phyloP scores from a whole-genome alignment of 2,329 filamentous ascomycete species.

The Cadophora malorum region DNA sequence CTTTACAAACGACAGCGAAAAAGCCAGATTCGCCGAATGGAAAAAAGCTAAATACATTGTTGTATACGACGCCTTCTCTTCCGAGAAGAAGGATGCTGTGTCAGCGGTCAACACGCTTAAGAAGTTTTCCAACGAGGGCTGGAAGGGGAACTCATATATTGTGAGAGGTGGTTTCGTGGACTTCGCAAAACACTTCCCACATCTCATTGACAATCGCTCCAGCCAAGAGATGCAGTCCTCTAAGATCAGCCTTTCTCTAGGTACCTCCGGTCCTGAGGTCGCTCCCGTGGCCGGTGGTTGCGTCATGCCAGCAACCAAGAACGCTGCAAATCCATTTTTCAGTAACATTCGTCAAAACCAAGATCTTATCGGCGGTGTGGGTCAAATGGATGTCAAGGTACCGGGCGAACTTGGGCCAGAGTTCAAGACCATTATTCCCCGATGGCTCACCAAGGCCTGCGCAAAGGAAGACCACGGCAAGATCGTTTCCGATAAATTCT shows the following conservation, averaged over 20 bases:
- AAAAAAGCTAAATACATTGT: conserved; percentile 75
- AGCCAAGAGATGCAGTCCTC: conserved; percentile 45
- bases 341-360: conserved; percentile 96
- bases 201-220: conserved; percentile 63
- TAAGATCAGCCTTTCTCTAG: conserved; percentile 58
- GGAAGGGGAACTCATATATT: conserved; percentile 74
- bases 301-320: conserved; percentile 72
- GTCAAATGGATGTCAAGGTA: conserved; percentile 72
- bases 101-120: conserved; percentile 87
- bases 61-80: conserved; percentile 83
- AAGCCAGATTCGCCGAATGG: conserved; percentile 79
- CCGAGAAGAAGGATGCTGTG: conserved; percentile 79
- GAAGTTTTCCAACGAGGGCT: conserved; percentile 89
- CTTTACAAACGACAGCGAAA: conserved; percentile 75
- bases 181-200: conserved; percentile 72
- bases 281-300: conserved; percentile 90
- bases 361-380: conserved; percentile 91
- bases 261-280: conserved; percentile 56
- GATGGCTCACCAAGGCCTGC: conserved; percentile 77
- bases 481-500: conserved; percentile 80
- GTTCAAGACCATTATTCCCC: conserved; percentile 61
- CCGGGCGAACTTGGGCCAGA: conserved; percentile 58
- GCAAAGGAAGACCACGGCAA: conserved; percentile 76
- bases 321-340: conserved; percentile 87
- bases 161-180: conserved; percentile 81